These are phyloP conservation scores for Mycena leptocephala DNA, from an alignment of 768 basidiomycete species.

Conservation along the genomic window DNA sequence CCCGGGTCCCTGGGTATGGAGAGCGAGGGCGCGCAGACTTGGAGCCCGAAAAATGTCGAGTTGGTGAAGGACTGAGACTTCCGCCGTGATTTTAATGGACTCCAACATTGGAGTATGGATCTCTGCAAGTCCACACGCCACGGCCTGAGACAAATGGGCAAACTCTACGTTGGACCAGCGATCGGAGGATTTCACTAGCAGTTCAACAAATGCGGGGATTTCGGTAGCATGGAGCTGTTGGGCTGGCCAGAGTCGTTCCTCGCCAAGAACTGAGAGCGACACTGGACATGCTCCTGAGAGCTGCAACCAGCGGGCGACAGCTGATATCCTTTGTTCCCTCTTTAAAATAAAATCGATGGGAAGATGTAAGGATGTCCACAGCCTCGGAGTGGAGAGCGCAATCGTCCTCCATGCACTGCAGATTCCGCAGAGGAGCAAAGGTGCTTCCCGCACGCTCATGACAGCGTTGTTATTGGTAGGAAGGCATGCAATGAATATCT, in stretches of 20 bases:
- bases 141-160: neutral
- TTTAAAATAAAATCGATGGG: slow-evolving; percentile 1
- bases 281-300: slow-evolving; percentile 1
- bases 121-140: neutral
- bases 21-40: neutral
- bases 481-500: slow-evolving; percentile 20
- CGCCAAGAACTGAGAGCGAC: slow-evolving; percentile 1
- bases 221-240: neutral
- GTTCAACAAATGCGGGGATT: neutral
- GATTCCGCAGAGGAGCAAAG: slow-evolving; percentile 5
- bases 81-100: neutral
- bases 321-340: neutral
- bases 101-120: neutral
- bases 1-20: neutral
- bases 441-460: slow-evolving; percentile 6
- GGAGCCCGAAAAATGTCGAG: neutral
- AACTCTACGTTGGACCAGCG: neutral
- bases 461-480: neutral
- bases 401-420: slow-evolving; percentile 20
- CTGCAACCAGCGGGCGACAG: neutral
- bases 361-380: slow-evolving; percentile 9
- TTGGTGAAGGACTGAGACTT: neutral
- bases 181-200: neutral
- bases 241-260: neutral
- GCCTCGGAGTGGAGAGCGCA: neutral